Evolutionary conservation across 768 basidiomycete species (phyloP), one percentile per base, ranked within the genome.

Genomic region (Saitozyma podzolica): DNA sequence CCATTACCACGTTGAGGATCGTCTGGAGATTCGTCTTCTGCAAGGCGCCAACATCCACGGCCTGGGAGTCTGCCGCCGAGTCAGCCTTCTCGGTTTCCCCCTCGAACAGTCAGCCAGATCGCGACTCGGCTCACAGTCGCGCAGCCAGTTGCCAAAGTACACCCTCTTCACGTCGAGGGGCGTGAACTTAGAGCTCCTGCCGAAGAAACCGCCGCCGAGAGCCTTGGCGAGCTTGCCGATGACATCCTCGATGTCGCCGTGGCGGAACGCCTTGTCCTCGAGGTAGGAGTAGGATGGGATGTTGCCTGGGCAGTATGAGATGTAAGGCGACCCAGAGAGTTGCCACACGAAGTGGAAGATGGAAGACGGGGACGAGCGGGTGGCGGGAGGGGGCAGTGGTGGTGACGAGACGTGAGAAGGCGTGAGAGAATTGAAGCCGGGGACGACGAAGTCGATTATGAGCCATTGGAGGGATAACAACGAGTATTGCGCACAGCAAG

Each of bases 1-100:
- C 90, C 88, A 93, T 92, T 80, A 87, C 86, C 37, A 94, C 79
- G 74, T 92, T 94, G 77, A 95, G 80, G 74, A 95, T 92, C 0
- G 89, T 91, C 86, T 91, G 77, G 5, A 85, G 55, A 40, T 85
- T 84, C 17, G 88, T 81, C 76, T 88, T 88, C 72, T 83, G 85
- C 37, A 88, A 78, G n/a, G 86, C 84, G 0, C 88, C 87, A 55
- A 92, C 88, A 81, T 92, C 89, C 17, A 92, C 86, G 3, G 91
- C 90, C 85, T 91, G 60, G n/a, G 52, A 52, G n/a, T 47, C 56
- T 55, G 61, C 53, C 51, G 54, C 57, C n/a, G 50, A 5, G 52
- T 59, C 45, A 58, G 58, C 40, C n/a, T 54, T 60, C 20, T 2
- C 20, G 17, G 10, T 45, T 9, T 45, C 9, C 9, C 45, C 13